Base-by-base conservation (phyloP, 2,329 filamentous ascomycete species). In the Cladophialophora chaetospira region DNA sequence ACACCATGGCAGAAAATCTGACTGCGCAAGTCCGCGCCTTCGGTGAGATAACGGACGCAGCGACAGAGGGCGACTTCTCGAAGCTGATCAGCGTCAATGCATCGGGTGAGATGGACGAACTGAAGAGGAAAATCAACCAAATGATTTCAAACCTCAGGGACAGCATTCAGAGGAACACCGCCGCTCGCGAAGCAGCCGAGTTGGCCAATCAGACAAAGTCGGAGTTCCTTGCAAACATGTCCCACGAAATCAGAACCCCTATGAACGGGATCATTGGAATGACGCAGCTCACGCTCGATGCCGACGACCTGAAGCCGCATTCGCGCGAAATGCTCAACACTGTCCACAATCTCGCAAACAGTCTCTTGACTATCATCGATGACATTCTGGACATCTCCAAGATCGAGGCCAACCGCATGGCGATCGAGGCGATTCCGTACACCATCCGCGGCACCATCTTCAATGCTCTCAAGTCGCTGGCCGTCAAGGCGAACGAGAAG, bases 241-340 rank as follows among this genome's bases (percentile, higher is more conserved):
- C 90, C 43, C 93, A 97, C 82, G 93, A 97, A 74, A 97, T 97
- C 67, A 85, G 93, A 71, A 99, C 94, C 31, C 94, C 91, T 1
- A 96, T 96, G 86, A 96, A 97, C 77, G 92, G 92, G 67, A 97
- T 97, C 70, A 96, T 97, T 66, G 92, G 92, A 69, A 97, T 97
- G 93, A 97, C 92, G 2, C 92, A 97, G 72, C 80, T 99, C 54
- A 97, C 94, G 1, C 81, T 99, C 52, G 94, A 99, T 71, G 97
- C 93, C 35, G 88, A 97, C 70, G 88, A 97, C 70, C 80, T 99
- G 57, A 96, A 92, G 43, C 89, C 92, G 69, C 95, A 96, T 68
- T 94, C 97, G 69, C 87, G 94, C 66, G 94, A 99, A 76, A 97
- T 97, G 93, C 78, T 97, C 73, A 97, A 97, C 67, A 96, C 97